Evolutionary conservation across 1,284 basidiomycete genomes (phyloP), one percentile per base, ranked within the genome.

Genomic region (Pseudozyma thailandica): DNA sequence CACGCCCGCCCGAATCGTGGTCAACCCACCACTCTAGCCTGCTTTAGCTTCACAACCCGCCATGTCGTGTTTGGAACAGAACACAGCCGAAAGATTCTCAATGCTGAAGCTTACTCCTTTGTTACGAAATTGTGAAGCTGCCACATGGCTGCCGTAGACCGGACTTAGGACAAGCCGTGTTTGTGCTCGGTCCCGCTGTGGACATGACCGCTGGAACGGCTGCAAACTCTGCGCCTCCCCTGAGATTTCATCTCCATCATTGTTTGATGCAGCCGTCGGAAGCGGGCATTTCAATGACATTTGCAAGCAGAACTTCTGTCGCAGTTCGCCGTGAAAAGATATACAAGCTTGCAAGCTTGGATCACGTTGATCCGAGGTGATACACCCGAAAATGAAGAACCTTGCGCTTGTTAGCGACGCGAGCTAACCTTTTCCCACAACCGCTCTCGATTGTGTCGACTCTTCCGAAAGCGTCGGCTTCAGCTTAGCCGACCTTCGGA

Each of bases 361-460:
- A 62, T 30, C 59, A 41, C 50, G 27, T 23, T 42, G 47, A 31
- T 37, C 51, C 56, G 55, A 49, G 10, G 6, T 50, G 56, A 54
- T 51, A 48, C 56, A 55, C 25, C 56, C 62, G 56, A 35, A 41
- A 59, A 59, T 55, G 26, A 38, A 15, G 21, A 27, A 46, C 38
- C 21, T 28, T 52, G 25, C 38, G 26, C 30, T 16, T 18, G 37
- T 59, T 35, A 23, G 28, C 50, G 18, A 35, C 18, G 41, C 38
- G 13, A 15, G 16, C 13, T 37, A 39, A 28, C 25, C 37, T 9
- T n/a, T 27, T 41, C 39, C 23, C 20, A 41, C 20, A 41, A 12
- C 9, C 18, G 39, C 20, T 35, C 33, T n/a, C 33, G n/a, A 35
- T 16, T 9, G 6, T 25, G 7, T 20, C 31, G 9, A n/a, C 35